Base-by-base conservation (phyloP, 176 grass and related monocot genomes). In the Rhynchospora breviuscula region DNA sequence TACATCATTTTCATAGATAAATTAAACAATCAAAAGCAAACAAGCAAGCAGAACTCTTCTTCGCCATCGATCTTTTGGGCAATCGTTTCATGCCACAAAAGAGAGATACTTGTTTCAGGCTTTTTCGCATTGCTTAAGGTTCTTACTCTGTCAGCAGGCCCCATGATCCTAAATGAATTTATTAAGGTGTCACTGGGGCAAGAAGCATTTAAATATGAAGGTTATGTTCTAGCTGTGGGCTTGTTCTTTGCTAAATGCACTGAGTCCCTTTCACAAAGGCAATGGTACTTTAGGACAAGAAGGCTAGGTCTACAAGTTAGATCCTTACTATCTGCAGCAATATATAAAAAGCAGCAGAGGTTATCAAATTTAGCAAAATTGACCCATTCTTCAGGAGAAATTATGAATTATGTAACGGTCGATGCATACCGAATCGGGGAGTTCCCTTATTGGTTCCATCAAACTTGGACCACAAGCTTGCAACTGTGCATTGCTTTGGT, bases 361-460 rank as follows among this genome's bases (percentile, higher is more conserved):
- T 43, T 93, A 23, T 93, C 95, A 23, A 98, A 90, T 59, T 85
- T 78, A 12, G 95, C 90, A 12, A 98, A 94, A 83, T 54, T 89
- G 84, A 77, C 57, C 23, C 89, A 98, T 82, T 98, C 95, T 82
- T 93, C 92, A 12, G 95, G 95, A n/a, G 58, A 93, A 84, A 98
- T 98, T 52, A 94, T 93, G 89, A 98, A 94, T 77, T 94, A 98
- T 80, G 87, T 98, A 29, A 98, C 89, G 0, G 95, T 98, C 3
- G 95, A 98, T 80, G 95, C 87, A 1, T 98, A 98, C 54, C 33
- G 95, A 51, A 91, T 98, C 78, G 95, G 95, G 3, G 95, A 98
- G 31, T 98, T 98, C 79, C 95, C 95, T 2, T 98, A 87, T 81
- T 91, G 87, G 92, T 98, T 98, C 84, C 92, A 98, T 81, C 95